These are phyloP conservation scores for Hyphodiscus hymeniophilus DNA, from an alignment of 495 filamentous ascomycete species.

Conservation along the genomic window DNA sequence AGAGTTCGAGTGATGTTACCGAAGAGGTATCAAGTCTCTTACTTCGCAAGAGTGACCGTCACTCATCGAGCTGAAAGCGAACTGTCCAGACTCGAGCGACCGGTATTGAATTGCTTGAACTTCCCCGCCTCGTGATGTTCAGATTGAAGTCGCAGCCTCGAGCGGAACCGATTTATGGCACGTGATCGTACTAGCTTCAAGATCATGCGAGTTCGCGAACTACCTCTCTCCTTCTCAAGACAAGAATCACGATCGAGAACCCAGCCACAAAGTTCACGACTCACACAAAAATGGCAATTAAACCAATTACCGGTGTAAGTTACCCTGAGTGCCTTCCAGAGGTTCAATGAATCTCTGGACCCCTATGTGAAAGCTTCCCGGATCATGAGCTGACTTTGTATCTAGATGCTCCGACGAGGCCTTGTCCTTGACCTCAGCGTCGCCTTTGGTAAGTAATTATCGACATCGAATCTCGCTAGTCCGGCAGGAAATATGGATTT, in stretches of 20 bases:
- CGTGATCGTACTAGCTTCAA: neutral
- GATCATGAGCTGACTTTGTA: constrained; percentile 27
- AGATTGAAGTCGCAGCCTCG: constrained; percentile 2
- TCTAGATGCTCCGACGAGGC: constrained; percentile 63
- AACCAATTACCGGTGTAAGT: constrained; percentile 49
- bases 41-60: no score
- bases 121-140: no score
- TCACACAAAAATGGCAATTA: constrained; percentile 33
- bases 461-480: neutral
- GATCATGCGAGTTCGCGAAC: constrained; percentile 11
- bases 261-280: constrained; percentile 7
- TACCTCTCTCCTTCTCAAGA: constrained; percentile 2
- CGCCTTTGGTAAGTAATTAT: constrained; percentile 53
- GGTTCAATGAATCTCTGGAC: neutral
- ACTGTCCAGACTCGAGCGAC: no score
- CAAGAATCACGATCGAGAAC: constrained; percentile 23
- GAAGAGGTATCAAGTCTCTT: no score
- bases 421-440: constrained; percentile 74
- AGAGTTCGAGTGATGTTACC: neutral
- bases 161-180: no score
- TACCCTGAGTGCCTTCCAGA: neutral
- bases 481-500: neutral
- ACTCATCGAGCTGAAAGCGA: no score
- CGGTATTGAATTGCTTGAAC: no score
- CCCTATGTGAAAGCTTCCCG: constrained; percentile 13